Evolutionary conservation across 2,329 filamentous ascomycete genomes (phyloP).

Genomic region (Neonectria sp.): DNA sequence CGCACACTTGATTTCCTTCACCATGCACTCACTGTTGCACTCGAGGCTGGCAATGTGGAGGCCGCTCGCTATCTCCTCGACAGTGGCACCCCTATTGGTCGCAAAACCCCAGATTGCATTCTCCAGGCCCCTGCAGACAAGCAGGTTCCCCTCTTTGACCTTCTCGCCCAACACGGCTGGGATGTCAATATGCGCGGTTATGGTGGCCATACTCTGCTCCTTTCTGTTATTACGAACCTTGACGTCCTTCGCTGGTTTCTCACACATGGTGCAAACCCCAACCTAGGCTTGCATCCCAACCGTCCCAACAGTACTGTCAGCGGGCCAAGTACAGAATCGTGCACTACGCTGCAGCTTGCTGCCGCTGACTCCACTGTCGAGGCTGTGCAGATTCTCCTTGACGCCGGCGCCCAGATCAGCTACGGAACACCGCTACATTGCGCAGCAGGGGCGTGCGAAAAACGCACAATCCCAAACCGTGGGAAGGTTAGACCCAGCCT

Average conservation of each 20-base stretch:
- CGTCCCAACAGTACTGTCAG: slow-evolving; percentile 26
- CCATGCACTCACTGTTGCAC: slow-evolving; percentile 21
- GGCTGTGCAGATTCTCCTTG: slow-evolving; percentile 30
- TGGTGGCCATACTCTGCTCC: slow-evolving; percentile 34
- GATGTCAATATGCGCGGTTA: slow-evolving; percentile 24
- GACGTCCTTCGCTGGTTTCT: slow-evolving; percentile 40
- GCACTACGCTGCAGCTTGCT: slow-evolving; percentile 31
- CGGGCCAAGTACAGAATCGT: slow-evolving; percentile 29
- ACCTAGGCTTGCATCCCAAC: slow-evolving; percentile 32
- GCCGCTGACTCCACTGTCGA: slow-evolving; percentile 15
- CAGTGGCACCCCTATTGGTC: slow-evolving; percentile 29
- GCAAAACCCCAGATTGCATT: slow-evolving; percentile 17
- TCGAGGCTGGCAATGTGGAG: slow-evolving; percentile 32
- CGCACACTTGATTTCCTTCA: slow-evolving; percentile 26
- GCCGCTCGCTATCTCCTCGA: slow-evolving; percentile 24
- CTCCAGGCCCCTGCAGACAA: slow-evolving; percentile 22
- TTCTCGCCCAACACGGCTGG: slow-evolving; percentile 32
- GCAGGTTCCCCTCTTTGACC: slow-evolving; percentile 31
- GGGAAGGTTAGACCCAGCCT: not conserved
- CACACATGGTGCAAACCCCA: slow-evolving; percentile 35
- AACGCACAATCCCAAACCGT: slow-evolving; percentile 8
- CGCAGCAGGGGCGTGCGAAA: slow-evolving; percentile 27
- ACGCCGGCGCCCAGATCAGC: slow-evolving; percentile 27
- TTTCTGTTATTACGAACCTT: slow-evolving; percentile 16
- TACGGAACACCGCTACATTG: slow-evolving; percentile 37